phyloP scores from a whole-genome alignment of 441 rosid species.

The Mallotus japonicus region DNA sequence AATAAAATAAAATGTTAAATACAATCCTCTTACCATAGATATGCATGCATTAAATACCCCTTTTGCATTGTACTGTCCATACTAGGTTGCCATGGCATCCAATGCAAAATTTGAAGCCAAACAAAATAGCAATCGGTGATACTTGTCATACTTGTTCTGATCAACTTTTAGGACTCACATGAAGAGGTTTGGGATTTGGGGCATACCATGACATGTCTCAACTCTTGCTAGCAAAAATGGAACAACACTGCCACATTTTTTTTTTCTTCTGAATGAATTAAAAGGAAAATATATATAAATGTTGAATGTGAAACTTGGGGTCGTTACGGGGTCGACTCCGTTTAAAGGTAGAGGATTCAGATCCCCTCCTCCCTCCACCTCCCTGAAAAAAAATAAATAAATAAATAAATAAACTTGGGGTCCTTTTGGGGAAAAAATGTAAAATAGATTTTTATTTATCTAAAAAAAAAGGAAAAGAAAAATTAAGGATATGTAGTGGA shows the following conservation, averaged over 20 bases:
- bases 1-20: too few relatives aligned
- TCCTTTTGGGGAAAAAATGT: neutral
- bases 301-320: neutral
- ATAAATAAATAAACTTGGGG: too few relatives aligned
- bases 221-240: neutral
- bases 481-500: neutral
- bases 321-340: too few relatives aligned
- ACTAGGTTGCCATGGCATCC: neutral
- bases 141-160: slow-evolving; percentile 3
- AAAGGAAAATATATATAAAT: too few relatives aligned
- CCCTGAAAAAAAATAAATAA: too few relatives aligned
- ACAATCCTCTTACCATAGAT: too few relatives aligned
- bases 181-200: neutral
- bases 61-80: too few relatives aligned
- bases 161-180: neutral
- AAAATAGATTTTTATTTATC: neutral
- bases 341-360: too few relatives aligned
- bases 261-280: too few relatives aligned
- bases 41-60: neutral
- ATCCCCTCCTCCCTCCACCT: too few relatives aligned
- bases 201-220: neutral
- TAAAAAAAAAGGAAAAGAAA: neutral
- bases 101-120: neutral
- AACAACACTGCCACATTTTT: neutral
- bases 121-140: neutral